Percentiles rank a stretch among this genome's conserved stretches.
Evolutionary conservation across 768 basidiomycete species (phyloP).

Genomic region (Lenzites betulinus): DNA sequence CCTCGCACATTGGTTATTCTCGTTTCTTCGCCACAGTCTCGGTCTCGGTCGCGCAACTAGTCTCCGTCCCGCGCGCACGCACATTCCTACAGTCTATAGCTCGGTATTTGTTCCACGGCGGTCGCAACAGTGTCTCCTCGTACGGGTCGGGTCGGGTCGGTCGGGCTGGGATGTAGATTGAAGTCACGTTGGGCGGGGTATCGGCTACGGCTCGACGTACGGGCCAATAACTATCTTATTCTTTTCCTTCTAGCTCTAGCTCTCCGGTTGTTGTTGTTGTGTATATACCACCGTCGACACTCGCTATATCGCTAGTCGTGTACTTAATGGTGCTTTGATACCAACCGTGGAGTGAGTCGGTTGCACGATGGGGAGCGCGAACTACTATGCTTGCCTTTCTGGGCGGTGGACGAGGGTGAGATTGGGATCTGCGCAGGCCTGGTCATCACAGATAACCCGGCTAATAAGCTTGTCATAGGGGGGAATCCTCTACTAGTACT

Average conservation of each 20-base stretch:
- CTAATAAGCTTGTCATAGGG: too few relatives aligned
- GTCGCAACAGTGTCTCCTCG: not conserved
- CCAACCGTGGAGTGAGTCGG: too few relatives aligned
- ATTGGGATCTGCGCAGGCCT: too few relatives aligned
- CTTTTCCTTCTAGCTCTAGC: not conserved
- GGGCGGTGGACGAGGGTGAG: too few relatives aligned
- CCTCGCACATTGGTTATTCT: not conserved
- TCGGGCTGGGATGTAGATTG: not conserved
- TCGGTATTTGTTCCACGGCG: not conserved
- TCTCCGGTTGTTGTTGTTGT: too few relatives aligned
- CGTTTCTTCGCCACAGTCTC: not conserved
- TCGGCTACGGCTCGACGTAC: too few relatives aligned
- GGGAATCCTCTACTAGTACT: too few relatives aligned
- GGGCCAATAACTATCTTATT: not conserved
- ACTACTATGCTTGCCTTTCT: too few relatives aligned
- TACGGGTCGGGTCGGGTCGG: not conserved
- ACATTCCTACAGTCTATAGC: not conserved
- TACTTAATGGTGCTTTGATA: not conserved
- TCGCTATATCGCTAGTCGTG: not conserved
- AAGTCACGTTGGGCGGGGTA: too few relatives aligned
- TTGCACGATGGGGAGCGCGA: too few relatives aligned
- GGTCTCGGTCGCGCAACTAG: not conserved
- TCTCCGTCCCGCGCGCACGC: not conserved
- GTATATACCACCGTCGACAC: not conserved
- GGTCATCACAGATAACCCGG: too few relatives aligned